These are phyloP conservation scores for Parmales sp. DNA, from an alignment of 108 stramenopile genomes.

Conservation along the genomic window DNA sequence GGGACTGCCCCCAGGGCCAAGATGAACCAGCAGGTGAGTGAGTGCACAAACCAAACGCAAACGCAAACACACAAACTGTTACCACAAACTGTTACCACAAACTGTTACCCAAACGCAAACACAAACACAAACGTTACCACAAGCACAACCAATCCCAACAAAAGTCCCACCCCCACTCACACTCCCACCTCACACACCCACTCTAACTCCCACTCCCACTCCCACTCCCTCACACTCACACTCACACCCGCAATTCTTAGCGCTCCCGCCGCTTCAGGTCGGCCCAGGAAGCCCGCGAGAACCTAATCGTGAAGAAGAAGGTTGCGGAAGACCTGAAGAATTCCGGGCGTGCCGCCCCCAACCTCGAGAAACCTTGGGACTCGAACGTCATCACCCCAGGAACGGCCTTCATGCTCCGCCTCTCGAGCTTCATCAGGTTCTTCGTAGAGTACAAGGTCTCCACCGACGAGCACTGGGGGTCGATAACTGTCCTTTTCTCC, in stretches of 20 bases:
- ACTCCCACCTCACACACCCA: background rate
- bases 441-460: slow-evolving; percentile 79
- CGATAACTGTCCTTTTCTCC: slow-evolving; percentile 78
- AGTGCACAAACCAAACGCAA: too few species aligned
- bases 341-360: slow-evolving; percentile 58
- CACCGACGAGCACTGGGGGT: slow-evolving; percentile 75
- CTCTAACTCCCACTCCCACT: too few species aligned
- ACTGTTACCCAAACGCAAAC: too few species aligned
- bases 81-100: too few species aligned
- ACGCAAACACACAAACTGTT: too few species aligned
- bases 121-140: too few species aligned
- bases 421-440: slow-evolving; percentile 74
- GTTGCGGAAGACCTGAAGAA: slow-evolving; percentile 63
- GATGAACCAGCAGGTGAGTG: slow-evolving; percentile 96
- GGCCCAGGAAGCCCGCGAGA: slow-evolving; percentile 89
- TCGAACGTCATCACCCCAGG: slow-evolving; percentile 99
- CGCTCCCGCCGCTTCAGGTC: slow-evolving; percentile 83
- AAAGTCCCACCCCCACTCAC: background rate
- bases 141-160: too few species aligned
- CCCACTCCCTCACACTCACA: background rate
- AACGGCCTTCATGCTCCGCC: slow-evolving; percentile 83
- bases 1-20: slow-evolving; percentile 98
- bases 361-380: slow-evolving; percentile 67
- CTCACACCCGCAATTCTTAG: background rate
- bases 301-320: slow-evolving; percentile 62